Percentiles rank a stretch among this genome's conserved stretches.
Evolutionary conservation across 192 early-diverging fungal species (phyloP).

Genomic region (Backusella psychrophila): DNA sequence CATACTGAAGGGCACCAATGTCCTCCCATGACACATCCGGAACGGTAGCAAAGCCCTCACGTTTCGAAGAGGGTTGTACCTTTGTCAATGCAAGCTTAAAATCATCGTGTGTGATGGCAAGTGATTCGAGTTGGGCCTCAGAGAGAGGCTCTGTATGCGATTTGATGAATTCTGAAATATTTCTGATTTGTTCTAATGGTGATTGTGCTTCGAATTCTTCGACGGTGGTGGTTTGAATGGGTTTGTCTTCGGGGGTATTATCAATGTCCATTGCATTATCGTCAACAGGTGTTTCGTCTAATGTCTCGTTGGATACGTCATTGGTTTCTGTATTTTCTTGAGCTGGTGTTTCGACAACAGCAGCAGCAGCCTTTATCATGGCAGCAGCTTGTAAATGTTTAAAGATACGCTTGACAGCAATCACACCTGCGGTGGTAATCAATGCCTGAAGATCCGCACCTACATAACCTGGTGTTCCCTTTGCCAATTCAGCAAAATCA

Average conservation of each 20-base stretch:
- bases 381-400: conserved; percentile 42
- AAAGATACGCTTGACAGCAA: conserved; percentile 84
- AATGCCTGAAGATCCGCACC: conserved; percentile 96
- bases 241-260: conserved; percentile 9
- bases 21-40: conserved; percentile 96
- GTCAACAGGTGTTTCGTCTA: not conserved
- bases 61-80: conserved; percentile 95
- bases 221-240: conserved; percentile 27
- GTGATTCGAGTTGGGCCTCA: conserved; percentile 73
- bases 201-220: conserved; percentile 34
- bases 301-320: not conserved
- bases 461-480: conserved; percentile 94
- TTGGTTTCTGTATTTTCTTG: conserved; percentile 24
- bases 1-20: conserved; percentile 83
- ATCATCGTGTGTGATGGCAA: conserved; percentile 82
- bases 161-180: conserved; percentile 74
- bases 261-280: not conserved
- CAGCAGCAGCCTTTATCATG: conserved; percentile 10
- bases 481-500: conserved; percentile 80
- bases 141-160: conserved; percentile 74
- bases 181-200: conserved; percentile 48
- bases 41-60: conserved; percentile 98
- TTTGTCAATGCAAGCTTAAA: conserved; percentile 83
- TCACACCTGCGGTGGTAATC: conserved; percentile 85
- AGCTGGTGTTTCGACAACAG: conserved; percentile 29